phyloP scores from a whole-genome alignment of 176 grass and related monocot genomes.

The Oryza meyeriana region DNA sequence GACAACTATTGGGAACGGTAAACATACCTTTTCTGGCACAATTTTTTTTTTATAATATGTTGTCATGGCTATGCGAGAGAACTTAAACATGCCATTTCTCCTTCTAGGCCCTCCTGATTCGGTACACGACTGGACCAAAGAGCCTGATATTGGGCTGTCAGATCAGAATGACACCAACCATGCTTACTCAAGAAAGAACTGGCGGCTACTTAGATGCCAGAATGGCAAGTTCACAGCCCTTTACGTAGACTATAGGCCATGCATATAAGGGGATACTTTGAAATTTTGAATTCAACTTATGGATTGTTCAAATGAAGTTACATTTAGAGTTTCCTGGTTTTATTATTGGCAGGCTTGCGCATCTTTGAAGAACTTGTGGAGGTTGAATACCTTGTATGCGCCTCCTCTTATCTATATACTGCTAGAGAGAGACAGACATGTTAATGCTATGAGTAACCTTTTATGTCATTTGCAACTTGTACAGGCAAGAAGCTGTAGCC shows the following conservation, averaged over 20 bases:
- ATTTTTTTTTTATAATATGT: conserved; percentile 11
- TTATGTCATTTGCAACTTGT: conserved; percentile 52
- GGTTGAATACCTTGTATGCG: conserved; percentile 86
- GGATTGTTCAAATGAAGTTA: conserved; percentile 4
- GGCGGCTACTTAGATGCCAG: conserved; percentile 89
- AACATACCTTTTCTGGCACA: background rate
- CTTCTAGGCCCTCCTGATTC: conserved; percentile 83
- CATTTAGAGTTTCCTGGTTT: conserved; percentile 5
- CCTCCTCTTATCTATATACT: conserved; percentile 10
- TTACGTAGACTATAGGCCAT: background rate
- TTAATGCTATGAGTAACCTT: conserved; percentile 17
- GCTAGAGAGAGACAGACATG: conserved; percentile 6
- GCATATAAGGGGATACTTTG: background rate
- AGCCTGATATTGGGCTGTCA: conserved; percentile 62
- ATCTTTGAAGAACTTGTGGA: conserved; percentile 92
- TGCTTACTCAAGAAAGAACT: conserved; percentile 76
- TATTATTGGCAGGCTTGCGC: conserved; percentile 63
- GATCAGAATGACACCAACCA: conserved; percentile 55
- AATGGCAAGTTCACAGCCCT: conserved; percentile 64
- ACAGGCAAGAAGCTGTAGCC: conserved; percentile 88
- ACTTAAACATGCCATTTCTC: conserved; percentile 28
- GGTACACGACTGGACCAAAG: conserved; percentile 83
- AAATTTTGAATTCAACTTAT: background rate
- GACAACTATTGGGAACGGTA: conserved; percentile 88
- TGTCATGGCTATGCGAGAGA: background rate